A percentile compares a stretch with the other conserved stretches of the same genome.
phyloP scores from a whole-genome alignment of 2,329 filamentous ascomycete species.

The Myriosclerotinia curreyana region DNA sequence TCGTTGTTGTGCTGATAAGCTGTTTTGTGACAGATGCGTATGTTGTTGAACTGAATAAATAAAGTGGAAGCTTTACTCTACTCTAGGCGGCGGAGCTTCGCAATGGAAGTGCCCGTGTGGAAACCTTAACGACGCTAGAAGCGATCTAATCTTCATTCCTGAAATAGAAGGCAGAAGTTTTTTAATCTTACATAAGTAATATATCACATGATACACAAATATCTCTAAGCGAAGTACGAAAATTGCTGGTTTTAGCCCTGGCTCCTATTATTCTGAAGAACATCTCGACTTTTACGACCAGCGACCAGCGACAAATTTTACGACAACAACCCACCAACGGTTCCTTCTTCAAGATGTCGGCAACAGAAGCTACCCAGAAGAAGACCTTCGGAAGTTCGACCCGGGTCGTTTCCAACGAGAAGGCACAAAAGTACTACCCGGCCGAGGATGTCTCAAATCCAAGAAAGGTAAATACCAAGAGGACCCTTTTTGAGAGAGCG shows the following conservation, averaged over 20 bases:
- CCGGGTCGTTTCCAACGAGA: conserved; percentile 86
- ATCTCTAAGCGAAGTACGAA: conserved; percentile 18
- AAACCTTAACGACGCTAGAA: conserved; percentile 19
- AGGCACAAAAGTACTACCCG: conserved; percentile 99
- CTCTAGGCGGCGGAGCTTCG: conserved; percentile 23
- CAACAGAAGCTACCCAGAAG: conserved; percentile 45
- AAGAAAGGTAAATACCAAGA: conserved; percentile 72
- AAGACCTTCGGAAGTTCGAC: conserved; percentile 99
- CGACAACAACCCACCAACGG: conserved; percentile 35
- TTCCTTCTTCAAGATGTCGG: conserved; percentile 60
- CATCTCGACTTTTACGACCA: conserved; percentile 22
- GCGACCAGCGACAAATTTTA: conserved; percentile 23
- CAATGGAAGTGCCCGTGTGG: conserved; percentile 19
- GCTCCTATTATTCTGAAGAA: conserved; percentile 17
- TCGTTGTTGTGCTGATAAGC: conserved; percentile 43
- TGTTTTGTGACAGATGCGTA: conserved; percentile 13
- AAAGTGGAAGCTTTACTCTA: conserved; percentile 16
- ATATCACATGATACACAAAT: conserved; percentile 23
- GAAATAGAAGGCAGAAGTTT: background rate
- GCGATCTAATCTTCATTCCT: background rate
- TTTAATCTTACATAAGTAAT: conserved; percentile 1
- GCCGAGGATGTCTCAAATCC: conserved; percentile 83
- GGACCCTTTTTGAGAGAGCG: conserved; percentile 33
- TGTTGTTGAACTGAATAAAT: conserved; percentile 9
- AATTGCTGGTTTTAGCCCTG: conserved; percentile 24